Base-by-base conservation (phyloP, 2,329 filamentous ascomycete genomes). In the Aspergillus uvarum region DNA sequence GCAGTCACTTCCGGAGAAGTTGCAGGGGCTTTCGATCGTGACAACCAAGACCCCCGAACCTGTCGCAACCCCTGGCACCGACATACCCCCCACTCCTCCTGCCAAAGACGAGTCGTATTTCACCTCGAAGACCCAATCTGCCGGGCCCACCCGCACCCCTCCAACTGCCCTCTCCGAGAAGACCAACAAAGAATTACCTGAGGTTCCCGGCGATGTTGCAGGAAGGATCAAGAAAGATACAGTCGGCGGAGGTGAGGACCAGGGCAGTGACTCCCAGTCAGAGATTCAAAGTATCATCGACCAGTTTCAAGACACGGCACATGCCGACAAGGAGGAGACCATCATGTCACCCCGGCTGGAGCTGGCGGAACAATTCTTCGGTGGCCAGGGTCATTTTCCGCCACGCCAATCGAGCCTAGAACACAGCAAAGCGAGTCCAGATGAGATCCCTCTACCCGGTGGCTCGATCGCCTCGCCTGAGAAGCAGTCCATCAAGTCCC, bases 241-340 rank as follows among this genome's bases (percentile, higher is more conserved):
- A 26, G 70, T 80, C 38, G 87, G 82, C 67, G 87, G 88, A 69
- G 86, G 87, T 69, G 83, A 86, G 14, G 38, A 16, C 16, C 38
- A 85, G 22, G 87, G 92, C 51, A 85, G 85, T 54, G 87, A 86
- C 54, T 91, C 90, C 1, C 86, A 87, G 60, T 88, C 89, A 5
- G 95, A 99, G 78, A 97, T 99, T 61, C 91, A 97, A 77, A 96
- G 85, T 72, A 98, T 99, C 74, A 98, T 99, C 91, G 91, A 92
- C 63, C 95, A 98, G 76, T 98, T 98, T 68, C 88, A 89, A 67
- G 87, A 91, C 70, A 86, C 86, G 54, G 86, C 86, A 29, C 86
- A 87, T 54, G 90, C 88, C 0, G 89, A 87, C 1, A 88, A 83
- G 5, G 87, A 85, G 62, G 88, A 94, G 54, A 91, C 96, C 74